phyloP scores from a whole-genome alignment of 2,329 filamentous ascomycete species.

The Cercospora citrullina region DNA sequence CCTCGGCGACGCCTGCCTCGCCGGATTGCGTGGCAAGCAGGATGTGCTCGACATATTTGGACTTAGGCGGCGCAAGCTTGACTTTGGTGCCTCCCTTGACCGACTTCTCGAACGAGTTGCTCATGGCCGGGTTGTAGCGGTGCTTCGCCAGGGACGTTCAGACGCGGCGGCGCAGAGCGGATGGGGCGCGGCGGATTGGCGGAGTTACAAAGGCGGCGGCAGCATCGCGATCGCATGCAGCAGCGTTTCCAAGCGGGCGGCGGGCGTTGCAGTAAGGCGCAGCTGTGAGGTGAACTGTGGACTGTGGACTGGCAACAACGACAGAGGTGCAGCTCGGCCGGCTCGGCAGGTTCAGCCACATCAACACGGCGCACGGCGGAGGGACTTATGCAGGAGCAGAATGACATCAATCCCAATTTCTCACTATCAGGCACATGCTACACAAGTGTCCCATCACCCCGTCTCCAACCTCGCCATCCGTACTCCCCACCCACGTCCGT shows the following conservation, averaged over 20 bases:
- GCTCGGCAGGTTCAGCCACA: background rate
- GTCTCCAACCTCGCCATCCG: background rate
- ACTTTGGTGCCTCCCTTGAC: slow-evolving; percentile 98
- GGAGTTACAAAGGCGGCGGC: background rate
- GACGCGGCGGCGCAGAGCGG: slow-evolving; percentile 4
- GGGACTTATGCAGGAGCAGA: background rate
- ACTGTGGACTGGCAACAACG: background rate
- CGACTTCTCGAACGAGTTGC: slow-evolving; percentile 94
- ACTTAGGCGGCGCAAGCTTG: slow-evolving; percentile 90
- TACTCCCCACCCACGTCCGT: background rate
- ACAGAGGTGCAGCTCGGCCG: background rate
- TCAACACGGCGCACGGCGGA: background rate
- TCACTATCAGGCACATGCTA: background rate
- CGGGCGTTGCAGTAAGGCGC: background rate
- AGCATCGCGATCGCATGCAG: slow-evolving; percentile 3
- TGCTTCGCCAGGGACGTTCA: slow-evolving; percentile 21
- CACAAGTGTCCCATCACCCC: background rate
- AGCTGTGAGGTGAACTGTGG: background rate
- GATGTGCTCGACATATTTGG: slow-evolving; percentile 99
- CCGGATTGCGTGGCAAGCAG: slow-evolving; percentile 91
- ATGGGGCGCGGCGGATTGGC: background rate
- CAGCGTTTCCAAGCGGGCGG: background rate
- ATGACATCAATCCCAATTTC: background rate
- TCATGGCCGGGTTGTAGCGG: slow-evolving; percentile 54
- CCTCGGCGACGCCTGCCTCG: slow-evolving; percentile 90